Conservation (phyloP, 768 basidiomycete species). For the Tulasnella sp. region DNA sequence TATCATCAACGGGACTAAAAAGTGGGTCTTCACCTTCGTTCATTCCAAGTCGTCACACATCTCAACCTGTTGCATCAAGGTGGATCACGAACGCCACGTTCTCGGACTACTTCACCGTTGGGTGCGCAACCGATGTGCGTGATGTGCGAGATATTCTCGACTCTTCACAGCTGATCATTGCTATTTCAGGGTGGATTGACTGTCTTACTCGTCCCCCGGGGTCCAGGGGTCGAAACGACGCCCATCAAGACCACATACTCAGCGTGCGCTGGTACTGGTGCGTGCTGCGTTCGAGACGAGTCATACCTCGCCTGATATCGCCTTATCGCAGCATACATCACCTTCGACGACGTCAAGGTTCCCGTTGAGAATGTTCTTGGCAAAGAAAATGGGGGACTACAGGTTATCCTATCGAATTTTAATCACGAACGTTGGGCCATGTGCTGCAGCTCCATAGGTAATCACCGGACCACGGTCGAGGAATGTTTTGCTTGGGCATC, state of each 20-base stretch:
- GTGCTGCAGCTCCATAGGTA: slow-evolving; percentile 50
- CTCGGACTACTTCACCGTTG: slow-evolving; percentile 39
- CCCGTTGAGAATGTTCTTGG: slow-evolving; percentile 84
- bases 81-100: slow-evolving; percentile 88
- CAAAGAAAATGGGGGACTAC: slow-evolving; percentile 69
- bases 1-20: slow-evolving; percentile 89
- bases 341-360: slow-evolving; percentile 46
- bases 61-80: slow-evolving; percentile 34
- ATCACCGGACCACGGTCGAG: slow-evolving; percentile 73
- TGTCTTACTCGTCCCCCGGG: slow-evolving; percentile 62
- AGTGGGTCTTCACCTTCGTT: slow-evolving; percentile 36
- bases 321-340: slow-evolving; percentile 18
- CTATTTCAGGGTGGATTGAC: slow-evolving; percentile 57
- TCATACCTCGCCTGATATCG: neutral
- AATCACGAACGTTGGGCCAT: slow-evolving; percentile 91
- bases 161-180: neutral
- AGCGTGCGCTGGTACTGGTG: slow-evolving; percentile 67
- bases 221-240: slow-evolving; percentile 65
- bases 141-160: neutral
- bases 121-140: slow-evolving; percentile 17
- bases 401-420: slow-evolving; percentile 66
- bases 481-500: slow-evolving; percentile 89
- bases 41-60: neutral
- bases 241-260: slow-evolving; percentile 92
- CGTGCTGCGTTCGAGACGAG: neutral